These are phyloP conservation scores for Nicotiana benthamiana DNA, from an alignment of 257 asterid genomes.

Conservation along the genomic window DNA sequence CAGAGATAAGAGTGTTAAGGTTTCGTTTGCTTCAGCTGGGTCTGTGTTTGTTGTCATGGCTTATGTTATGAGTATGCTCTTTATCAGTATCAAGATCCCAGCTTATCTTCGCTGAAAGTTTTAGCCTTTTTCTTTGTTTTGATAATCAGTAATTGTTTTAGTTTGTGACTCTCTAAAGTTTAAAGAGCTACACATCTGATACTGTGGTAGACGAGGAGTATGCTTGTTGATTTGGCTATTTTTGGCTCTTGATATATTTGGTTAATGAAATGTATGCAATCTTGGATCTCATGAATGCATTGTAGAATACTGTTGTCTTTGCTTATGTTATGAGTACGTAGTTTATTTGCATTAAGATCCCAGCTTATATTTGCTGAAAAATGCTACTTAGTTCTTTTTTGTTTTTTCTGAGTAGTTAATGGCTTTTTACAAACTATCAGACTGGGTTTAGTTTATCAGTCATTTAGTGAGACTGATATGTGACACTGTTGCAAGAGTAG, in stretches of 20 bases:
- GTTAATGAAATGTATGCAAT: not conserved
- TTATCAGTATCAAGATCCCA: slow-evolving; percentile 90
- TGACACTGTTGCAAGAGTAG: not conserved
- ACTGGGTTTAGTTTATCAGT: not conserved
- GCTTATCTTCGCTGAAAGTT: slow-evolving; percentile 57
- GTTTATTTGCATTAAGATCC: not conserved
- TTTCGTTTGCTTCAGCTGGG: slow-evolving; percentile 68
- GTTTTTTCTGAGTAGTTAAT: not conserved
- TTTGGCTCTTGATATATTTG: not conserved
- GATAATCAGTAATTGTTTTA: not conserved
- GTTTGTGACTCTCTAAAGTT: not conserved
- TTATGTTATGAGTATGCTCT: slow-evolving; percentile 88
- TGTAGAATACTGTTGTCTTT: not conserved
- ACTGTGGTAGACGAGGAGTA: not conserved
- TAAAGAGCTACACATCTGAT: not conserved
- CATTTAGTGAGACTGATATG: not conserved
- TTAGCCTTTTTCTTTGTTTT: not conserved
- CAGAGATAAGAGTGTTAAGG: slow-evolving; percentile 79
- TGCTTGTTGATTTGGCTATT: not conserved
- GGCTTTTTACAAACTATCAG: not conserved
- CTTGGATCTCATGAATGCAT: not conserved
- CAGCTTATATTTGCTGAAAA: not conserved
- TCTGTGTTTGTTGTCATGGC: slow-evolving; percentile 60
- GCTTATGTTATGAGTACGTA: not conserved
- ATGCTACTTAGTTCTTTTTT: not conserved